Evolutionary conservation across 441 rosid genomes (phyloP).

Genomic region (Macaranga tanarius): DNA sequence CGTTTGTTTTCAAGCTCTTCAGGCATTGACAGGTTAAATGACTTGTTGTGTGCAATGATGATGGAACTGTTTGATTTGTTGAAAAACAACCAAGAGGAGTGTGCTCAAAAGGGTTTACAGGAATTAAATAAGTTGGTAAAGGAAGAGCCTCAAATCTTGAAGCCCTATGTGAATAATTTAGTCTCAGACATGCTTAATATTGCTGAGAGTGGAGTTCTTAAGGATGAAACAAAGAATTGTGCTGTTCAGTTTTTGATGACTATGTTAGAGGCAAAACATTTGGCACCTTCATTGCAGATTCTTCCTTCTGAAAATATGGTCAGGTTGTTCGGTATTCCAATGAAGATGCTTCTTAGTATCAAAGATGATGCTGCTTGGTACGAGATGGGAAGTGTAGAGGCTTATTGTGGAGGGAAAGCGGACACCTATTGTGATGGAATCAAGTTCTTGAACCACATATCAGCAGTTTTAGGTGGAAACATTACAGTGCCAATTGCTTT

Average conservation of each 20-base stretch:
- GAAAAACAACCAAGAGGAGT: slow-evolving; percentile 3
- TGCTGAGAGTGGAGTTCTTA: neutral
- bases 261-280: neutral
- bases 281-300: neutral
- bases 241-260: slow-evolving; percentile 9
- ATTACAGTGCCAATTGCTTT: slow-evolving; percentile 10
- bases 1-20: slow-evolving; percentile 2
- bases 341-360: slow-evolving; percentile 11
- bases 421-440: slow-evolving; percentile 3
- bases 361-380: slow-evolving; percentile 2
- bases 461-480: slow-evolving; percentile 2
- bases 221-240: slow-evolving; percentile 11
- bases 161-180: neutral
- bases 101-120: slow-evolving; percentile 3
- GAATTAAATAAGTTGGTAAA: neutral
- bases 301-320: slow-evolving; percentile 3
- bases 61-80: slow-evolving; percentile 4
- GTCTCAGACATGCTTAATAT: slow-evolving; percentile 2
- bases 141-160: slow-evolving; percentile 16
- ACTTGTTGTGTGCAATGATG: neutral
- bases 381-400: slow-evolving; percentile 8
- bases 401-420: slow-evolving; percentile 4
- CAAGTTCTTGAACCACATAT: slow-evolving; percentile 11
- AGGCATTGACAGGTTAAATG: neutral
- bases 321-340: slow-evolving; percentile 1